Evolutionary conservation across 2,329 filamentous ascomycete genomes (phyloP), one percentile per base, ranked within the genome.

Genomic region (Trichophyton rubrum): DNA sequence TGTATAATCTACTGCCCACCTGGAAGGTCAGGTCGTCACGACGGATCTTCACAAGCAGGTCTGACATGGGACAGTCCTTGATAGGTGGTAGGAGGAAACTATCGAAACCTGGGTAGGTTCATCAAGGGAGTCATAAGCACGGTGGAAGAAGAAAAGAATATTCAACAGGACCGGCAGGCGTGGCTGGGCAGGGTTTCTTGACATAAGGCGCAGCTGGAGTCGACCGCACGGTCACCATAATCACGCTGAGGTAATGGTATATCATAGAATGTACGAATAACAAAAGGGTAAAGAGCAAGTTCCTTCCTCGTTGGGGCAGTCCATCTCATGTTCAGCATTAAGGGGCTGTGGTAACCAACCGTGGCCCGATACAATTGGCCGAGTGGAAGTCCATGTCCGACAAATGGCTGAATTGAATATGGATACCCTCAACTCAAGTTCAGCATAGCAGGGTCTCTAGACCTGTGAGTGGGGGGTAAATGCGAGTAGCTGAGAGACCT

Each of bases 361-460:
- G 49, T 53, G 49, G 49, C 49, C 24, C 17, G 13, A 53, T 53
- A 53, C 49, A 53, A 53, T 53, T 53, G 49, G 49, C 49, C 49
- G n/a, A 17, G 24, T 53, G 20, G 13, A 17, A 53, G 24, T 53
- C 33, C 24, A 53, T 53, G 49, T 53, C 17, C 49, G 33, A 53
- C 49, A 53, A 41, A 53, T 17, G 49, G 49, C 49, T 53, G 22
- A 53, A 53, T 53, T 22, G 49, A 17, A 53, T 53, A 53, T 22
- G 49, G 49, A 53, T 53, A 53, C 49, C 22, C 49, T 53, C 24
- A 53, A 24, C 49, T 15, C 49, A 53, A 33, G 49, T 53, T 22
- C 22, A 53, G 49, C 49, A 33, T 53, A 53, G 24, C 7, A 33
- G 49, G 22, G 49, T 53, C 49, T 53, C 24, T 27, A 53, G 17